Evolutionary conservation across 352 stramenopile genomes (phyloP).

Genomic region (Globisporangium canariense): DNA sequence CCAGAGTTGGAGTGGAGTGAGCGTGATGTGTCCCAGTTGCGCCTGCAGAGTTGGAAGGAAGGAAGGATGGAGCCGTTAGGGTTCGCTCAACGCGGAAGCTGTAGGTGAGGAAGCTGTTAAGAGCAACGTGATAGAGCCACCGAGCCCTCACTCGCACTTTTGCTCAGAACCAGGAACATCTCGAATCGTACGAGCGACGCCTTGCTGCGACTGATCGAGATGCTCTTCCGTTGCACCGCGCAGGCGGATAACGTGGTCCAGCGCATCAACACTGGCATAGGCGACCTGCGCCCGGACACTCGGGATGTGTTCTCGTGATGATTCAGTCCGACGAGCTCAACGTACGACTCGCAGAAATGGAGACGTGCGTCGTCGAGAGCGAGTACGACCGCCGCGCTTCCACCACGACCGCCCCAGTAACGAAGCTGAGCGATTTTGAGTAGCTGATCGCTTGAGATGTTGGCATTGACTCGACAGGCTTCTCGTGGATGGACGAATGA

Average conservation of each 20-base stretch:
- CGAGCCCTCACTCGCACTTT: background rate
- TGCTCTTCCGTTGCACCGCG: background rate
- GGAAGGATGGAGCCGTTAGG: background rate
- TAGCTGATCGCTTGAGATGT: background rate
- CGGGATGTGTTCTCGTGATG: background rate
- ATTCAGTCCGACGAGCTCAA: background rate
- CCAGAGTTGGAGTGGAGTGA: background rate
- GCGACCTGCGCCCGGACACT: background rate
- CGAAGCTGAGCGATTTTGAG: background rate
- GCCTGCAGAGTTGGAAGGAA: background rate
- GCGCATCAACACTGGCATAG: background rate
- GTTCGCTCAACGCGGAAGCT: background rate
- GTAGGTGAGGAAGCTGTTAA: background rate
- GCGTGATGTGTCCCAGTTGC: too few relatives aligned
- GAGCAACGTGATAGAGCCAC: background rate
- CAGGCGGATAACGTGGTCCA: conserved; percentile 1
- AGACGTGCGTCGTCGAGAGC: background rate
- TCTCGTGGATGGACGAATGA: too few relatives aligned
- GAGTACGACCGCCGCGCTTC: background rate
- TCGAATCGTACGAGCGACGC: background rate
- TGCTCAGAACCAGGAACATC: background rate
- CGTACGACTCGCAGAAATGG: background rate
- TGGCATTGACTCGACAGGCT: too few relatives aligned
- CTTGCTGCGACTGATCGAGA: background rate
- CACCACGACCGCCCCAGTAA: background rate